These are phyloP conservation scores for Orbilia ellipsospora DNA, from an alignment of 2,329 filamentous ascomycete species.

Conservation along the genomic window DNA sequence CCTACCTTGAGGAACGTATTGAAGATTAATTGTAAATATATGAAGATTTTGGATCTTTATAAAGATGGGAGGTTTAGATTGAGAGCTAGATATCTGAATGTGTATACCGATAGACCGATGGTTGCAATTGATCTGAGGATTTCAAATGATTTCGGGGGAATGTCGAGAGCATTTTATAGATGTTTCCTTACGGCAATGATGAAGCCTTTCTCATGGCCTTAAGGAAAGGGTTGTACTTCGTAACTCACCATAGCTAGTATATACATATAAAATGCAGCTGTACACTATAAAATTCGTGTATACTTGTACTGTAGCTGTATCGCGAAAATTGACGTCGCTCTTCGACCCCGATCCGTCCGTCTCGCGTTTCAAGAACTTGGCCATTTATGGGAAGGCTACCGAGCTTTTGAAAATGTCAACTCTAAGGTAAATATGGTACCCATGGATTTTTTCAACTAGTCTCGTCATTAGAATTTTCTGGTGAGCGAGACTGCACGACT, in stretches of 20 bases:
- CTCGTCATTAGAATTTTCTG: no score
- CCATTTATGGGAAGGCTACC: slow-evolving; percentile 19
- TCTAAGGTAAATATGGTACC: not conserved
- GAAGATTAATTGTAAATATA: not conserved
- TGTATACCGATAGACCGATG: slow-evolving; percentile 16
- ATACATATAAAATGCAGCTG: not conserved
- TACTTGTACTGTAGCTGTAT: not conserved
- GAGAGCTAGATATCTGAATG: not conserved
- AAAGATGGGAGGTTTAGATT: not conserved
- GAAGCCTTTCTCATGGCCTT: not conserved
- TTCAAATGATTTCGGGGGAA: slow-evolving; percentile 14
- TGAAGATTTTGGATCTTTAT: not conserved
- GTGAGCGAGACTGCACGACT: no score
- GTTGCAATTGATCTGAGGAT: slow-evolving; percentile 30
- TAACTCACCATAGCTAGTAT: no score
- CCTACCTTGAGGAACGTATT: no score
- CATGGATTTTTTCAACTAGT: not conserved
- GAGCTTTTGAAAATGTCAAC: not conserved
- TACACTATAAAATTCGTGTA: not conserved
- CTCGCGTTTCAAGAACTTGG: slow-evolving; percentile 35
- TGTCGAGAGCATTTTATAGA: slow-evolving; percentile 29
- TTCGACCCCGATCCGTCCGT: slow-evolving; percentile 18
- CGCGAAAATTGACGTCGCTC: not conserved
- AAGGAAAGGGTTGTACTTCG: no score
- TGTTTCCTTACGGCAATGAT: not conserved